Percentiles rank a stretch among this genome's conserved stretches.
Evolutionary conservation across 2,329 filamentous ascomycete genomes (phyloP).

Genomic region (Hymenotorrendiella dingleyae): DNA sequence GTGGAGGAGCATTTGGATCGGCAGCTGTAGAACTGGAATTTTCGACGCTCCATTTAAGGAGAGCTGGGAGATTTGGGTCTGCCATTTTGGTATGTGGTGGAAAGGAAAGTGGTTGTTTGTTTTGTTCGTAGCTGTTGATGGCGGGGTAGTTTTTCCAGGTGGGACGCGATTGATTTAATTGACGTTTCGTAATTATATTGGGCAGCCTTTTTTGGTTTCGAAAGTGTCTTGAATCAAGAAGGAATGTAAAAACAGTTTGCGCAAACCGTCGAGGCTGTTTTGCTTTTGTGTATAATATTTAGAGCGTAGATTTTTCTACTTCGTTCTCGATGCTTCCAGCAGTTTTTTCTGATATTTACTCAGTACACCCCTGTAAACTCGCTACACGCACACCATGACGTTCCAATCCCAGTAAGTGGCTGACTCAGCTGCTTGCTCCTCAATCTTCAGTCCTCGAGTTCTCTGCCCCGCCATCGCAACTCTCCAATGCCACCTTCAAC

Average conservation of each 20-base stretch:
- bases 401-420: too few relatives aligned
- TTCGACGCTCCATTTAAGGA: constrained; percentile 43
- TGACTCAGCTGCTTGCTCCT: too few relatives aligned
- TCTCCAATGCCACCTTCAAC: too few relatives aligned
- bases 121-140: constrained; percentile 7
- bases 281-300: background rate
- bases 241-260: background rate
- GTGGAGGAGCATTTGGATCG: constrained; percentile 24
- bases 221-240: background rate
- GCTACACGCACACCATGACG: background rate
- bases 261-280: background rate
- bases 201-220: background rate
- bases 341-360: constrained; percentile 5
- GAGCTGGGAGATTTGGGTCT: constrained; percentile 28
- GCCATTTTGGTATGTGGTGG: constrained; percentile 13
- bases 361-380: background rate
- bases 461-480: too few relatives aligned
- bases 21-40: constrained; percentile 43
- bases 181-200: background rate
- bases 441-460: too few relatives aligned
- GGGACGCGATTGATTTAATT: background rate
- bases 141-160: constrained; percentile 10
- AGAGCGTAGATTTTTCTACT: constrained; percentile 4
- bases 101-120: background rate
- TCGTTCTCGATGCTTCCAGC: constrained; percentile 25